Percentiles rank a stretch among this genome's conserved stretches.
These are phyloP conservation scores for Nakazawaea siamensis DNA, from an alignment of 805 yeast genomes.

Conservation along the genomic window DNA sequence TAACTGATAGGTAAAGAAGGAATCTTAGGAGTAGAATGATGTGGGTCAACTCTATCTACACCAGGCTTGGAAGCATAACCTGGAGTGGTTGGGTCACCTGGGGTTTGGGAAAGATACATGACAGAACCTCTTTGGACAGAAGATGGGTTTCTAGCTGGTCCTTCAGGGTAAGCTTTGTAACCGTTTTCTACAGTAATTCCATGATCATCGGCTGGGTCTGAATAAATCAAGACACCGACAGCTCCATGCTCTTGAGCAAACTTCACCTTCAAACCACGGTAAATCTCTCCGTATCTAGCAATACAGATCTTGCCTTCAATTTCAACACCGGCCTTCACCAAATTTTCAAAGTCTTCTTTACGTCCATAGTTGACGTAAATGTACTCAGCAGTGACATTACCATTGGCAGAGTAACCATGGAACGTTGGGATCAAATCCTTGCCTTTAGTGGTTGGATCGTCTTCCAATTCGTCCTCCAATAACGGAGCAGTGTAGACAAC, in stretches of 20 bases:
- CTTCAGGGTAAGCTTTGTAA: slow-evolving; percentile 49
- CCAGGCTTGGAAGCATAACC: slow-evolving; percentile 38
- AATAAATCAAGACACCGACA: slow-evolving; percentile 47
- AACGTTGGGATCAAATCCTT: slow-evolving; percentile 50
- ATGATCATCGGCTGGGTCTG: slow-evolving; percentile 31
- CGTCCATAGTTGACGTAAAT: slow-evolving; percentile 58
- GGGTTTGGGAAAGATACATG: slow-evolving; percentile 16
- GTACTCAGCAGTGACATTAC: slow-evolving; percentile 50
- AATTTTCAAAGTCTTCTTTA: slow-evolving; percentile 37
- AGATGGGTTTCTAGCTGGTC: slow-evolving; percentile 64
- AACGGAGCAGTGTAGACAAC: slow-evolving; percentile 45
- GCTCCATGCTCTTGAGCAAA: slow-evolving; percentile 61
- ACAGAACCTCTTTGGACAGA: slow-evolving; percentile 58
- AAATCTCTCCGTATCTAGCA: slow-evolving; percentile 51
- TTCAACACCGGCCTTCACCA: slow-evolving; percentile 32
- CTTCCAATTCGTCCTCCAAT: slow-evolving; percentile 34
- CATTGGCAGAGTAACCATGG: slow-evolving; percentile 63
- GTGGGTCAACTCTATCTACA: slow-evolving; percentile 35
- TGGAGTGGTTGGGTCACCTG: slow-evolving; percentile 67
- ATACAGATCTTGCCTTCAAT: slow-evolving; percentile 45
- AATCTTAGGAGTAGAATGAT: slow-evolving; percentile 41
- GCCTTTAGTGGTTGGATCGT: slow-evolving; percentile 33
- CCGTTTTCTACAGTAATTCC: slow-evolving; percentile 38
- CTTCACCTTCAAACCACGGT: slow-evolving; percentile 61
- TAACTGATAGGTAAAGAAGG: slow-evolving; percentile 56